Percentiles rank a stretch among this genome's conserved stretches.
phyloP scores from a whole-genome alignment of 1,284 basidiomycete genomes.

The Moniliella sp. region DNA sequence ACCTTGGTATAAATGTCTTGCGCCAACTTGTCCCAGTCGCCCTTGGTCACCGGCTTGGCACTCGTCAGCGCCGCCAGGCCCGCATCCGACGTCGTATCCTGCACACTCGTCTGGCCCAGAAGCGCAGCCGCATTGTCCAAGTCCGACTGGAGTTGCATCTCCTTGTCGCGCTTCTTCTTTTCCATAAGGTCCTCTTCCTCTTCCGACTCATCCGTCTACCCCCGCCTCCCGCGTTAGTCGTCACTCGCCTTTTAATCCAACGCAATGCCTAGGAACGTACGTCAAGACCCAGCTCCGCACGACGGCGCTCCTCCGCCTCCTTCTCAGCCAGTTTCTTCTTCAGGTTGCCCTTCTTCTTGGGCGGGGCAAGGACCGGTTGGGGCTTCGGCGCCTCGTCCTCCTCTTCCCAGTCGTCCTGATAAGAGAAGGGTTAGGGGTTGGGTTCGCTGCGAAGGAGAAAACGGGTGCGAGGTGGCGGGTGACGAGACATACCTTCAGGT shows the following conservation, averaged over 20 bases:
- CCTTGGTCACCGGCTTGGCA: constrained; percentile 17
- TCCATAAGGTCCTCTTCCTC: constrained; percentile 14
- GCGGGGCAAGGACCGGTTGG: constrained; percentile 6
- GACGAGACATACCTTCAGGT: constrained; percentile 15
- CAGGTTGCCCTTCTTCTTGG: constrained; percentile 26
- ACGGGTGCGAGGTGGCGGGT: not conserved
- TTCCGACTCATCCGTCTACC: too few relatives aligned
- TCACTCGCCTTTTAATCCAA: too few relatives aligned
- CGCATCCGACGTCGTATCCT: too few relatives aligned
- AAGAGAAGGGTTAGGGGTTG: not conserved
- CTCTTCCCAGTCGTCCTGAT: constrained; percentile 30
- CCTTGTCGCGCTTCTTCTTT: constrained; percentile 10
- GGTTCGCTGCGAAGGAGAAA: too few relatives aligned
- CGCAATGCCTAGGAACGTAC: too few relatives aligned
- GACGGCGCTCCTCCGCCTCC: constrained; percentile 12
- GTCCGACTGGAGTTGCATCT: constrained; percentile 24
- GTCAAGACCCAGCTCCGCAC: constrained; percentile 11
- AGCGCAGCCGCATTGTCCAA: constrained; percentile 27
- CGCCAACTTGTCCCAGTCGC: constrained; percentile 24
- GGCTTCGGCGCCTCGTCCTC: constrained; percentile 17
- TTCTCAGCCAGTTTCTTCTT: constrained; percentile 30
- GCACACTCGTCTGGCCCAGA: constrained; percentile 14
- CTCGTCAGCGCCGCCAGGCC: too few relatives aligned
- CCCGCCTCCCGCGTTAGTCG: too few relatives aligned
- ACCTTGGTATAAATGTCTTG: constrained; percentile 10